These are phyloP conservation scores for Penicillium janthinellum DNA, from an alignment of 2,329 filamentous ascomycete genomes.

Conservation along the genomic window DNA sequence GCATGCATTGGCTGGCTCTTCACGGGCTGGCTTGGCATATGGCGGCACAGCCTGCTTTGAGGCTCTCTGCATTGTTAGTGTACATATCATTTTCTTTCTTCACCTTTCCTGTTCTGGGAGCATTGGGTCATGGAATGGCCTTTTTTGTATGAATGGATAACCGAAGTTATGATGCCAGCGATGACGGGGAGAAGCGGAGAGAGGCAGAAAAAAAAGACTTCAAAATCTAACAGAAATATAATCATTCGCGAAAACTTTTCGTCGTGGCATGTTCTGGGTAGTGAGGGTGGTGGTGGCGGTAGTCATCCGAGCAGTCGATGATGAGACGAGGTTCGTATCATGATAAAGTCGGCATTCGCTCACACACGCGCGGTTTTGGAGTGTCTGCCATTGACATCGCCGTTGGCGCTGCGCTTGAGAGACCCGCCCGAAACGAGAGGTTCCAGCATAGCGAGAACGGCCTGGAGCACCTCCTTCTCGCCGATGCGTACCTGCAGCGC, in stretches of 20 bases:
- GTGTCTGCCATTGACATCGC: slow-evolving; percentile 31
- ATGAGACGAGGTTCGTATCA: neutral
- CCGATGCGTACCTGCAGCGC: slow-evolving; percentile 69
- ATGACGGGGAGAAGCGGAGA: slow-evolving; percentile 26
- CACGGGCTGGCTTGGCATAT: neutral
- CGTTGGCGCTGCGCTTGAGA: slow-evolving; percentile 35
- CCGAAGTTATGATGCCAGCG: slow-evolving; percentile 41
- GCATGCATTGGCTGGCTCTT: neutral
- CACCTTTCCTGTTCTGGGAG: slow-evolving; percentile 19
- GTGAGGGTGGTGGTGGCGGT: neutral
- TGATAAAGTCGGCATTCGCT: neutral
- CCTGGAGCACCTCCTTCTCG: slow-evolving; percentile 68
- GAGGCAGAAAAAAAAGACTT: slow-evolving; percentile 30
- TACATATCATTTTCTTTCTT: slow-evolving; percentile 38
- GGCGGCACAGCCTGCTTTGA: slow-evolving; percentile 21
- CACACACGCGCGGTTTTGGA: slow-evolving; percentile 31
- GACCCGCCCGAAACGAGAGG: slow-evolving; percentile 25
- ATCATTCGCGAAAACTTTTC: slow-evolving; percentile 26
- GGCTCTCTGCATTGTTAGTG: slow-evolving; percentile 31
- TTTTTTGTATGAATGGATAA: slow-evolving; percentile 40
- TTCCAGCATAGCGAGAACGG: slow-evolving; percentile 50
- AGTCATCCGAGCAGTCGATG: slow-evolving; percentile 1
- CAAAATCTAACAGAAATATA: slow-evolving; percentile 36
- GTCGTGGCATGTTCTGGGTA: slow-evolving; percentile 9
- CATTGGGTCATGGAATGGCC: slow-evolving; percentile 12